phyloP scores from a whole-genome alignment of 164 flowering plant species.

The Buxus sempervirens region DNA sequence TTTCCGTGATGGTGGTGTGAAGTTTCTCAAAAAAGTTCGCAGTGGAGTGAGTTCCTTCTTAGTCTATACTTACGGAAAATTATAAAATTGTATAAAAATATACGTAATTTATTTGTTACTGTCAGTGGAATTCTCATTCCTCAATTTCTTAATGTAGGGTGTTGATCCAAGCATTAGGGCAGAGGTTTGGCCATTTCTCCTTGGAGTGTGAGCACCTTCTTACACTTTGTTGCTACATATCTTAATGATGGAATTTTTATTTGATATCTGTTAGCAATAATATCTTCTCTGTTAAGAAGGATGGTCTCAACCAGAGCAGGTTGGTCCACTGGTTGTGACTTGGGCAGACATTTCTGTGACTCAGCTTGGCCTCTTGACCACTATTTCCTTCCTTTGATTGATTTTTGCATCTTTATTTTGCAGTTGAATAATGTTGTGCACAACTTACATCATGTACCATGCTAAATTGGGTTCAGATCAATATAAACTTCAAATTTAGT shows the following conservation, averaged over 20 bases:
- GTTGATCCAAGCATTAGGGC: conserved; percentile 81
- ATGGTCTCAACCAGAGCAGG: background rate
- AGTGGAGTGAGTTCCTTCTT: conserved; percentile 66
- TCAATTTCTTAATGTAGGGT: conserved; percentile 49
- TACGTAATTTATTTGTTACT: conserved; percentile 4
- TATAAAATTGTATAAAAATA: background rate
- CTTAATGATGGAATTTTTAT: background rate
- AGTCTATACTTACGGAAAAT: background rate
- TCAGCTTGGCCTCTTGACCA: background rate
- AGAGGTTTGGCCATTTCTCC: conserved; percentile 98
- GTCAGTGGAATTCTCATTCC: background rate
- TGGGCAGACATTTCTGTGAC: background rate
- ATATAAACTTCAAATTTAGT: too few relatives aligned
- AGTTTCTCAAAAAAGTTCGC: conserved; percentile 86
- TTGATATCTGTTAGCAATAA: background rate
- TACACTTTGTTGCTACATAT: background rate
- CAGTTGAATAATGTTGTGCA: background rate
- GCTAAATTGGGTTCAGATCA: background rate
- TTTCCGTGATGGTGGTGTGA: conserved; percentile 74
- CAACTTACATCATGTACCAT: background rate
- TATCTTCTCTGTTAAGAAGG: background rate
- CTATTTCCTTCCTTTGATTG: background rate
- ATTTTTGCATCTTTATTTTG: background rate
- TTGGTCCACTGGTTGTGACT: background rate
- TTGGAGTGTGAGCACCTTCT: conserved; percentile 81